Evolutionary conservation across 2,329 filamentous ascomycete genomes (phyloP).

Genomic region (Stemphylium lycopersici): DNA sequence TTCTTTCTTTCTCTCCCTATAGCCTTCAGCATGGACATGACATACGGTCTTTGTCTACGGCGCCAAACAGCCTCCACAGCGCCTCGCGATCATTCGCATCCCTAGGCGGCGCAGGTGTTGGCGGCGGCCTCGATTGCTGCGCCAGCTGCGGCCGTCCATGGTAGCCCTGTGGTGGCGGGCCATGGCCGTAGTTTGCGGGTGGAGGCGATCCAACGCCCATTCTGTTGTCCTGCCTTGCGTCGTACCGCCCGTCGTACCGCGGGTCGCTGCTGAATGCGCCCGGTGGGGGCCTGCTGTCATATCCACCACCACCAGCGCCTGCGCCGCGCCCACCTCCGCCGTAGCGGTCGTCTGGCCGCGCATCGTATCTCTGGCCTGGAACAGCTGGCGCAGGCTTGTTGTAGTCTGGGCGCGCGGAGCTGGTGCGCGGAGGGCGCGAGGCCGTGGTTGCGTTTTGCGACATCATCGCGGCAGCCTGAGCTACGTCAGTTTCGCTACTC

Average conservation of each 20-base stretch:
- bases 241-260: constrained; percentile 41
- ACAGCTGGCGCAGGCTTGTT: constrained; percentile 53
- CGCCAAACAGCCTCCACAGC: constrained; percentile 83
- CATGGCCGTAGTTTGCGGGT: constrained; percentile 59
- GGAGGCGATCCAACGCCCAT: constrained; percentile 55
- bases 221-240: constrained; percentile 26
- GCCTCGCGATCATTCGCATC: constrained; percentile 70
- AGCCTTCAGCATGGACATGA: not conserved
- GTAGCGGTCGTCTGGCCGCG: constrained; percentile 48
- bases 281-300: constrained; percentile 44
- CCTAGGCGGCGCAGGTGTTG: constrained; percentile 58
- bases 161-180: constrained; percentile 65
- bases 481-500: constrained; percentile 8
- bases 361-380: constrained; percentile 37
- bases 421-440: constrained; percentile 43
- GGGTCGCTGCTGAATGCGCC: constrained; percentile 50
- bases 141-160: constrained; percentile 67
- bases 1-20: not conserved
- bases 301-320: constrained; percentile 25
- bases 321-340: constrained; percentile 29
- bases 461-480: constrained; percentile 53
- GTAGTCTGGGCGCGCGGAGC: constrained; percentile 47
- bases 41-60: constrained; percentile 84
- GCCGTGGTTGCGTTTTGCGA: constrained; percentile 24
- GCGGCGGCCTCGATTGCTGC: constrained; percentile 50